Percentiles rank a stretch among this genome's conserved stretches.
Conservation (phyloP, 2,329 filamentous ascomycete species). For the Monosporascus sp. region DNA sequence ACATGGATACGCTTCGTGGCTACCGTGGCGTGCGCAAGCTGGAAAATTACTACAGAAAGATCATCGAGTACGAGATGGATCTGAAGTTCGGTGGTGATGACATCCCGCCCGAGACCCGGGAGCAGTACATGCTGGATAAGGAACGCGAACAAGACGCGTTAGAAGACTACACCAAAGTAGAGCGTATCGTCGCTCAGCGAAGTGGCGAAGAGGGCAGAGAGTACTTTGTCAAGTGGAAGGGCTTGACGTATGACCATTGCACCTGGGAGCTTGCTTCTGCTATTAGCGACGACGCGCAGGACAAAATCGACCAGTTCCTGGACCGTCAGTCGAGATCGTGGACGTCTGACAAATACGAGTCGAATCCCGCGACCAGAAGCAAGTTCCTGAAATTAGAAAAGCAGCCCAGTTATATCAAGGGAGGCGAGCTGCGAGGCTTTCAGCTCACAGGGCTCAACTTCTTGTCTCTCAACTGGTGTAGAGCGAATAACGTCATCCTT, state of each 20-base stretch:
- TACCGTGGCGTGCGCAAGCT: slow-evolving; percentile 82
- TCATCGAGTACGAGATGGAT: slow-evolving; percentile 73
- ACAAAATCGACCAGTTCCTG: slow-evolving; percentile 86
- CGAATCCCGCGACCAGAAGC: slow-evolving; percentile 68
- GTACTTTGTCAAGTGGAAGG: slow-evolving; percentile 97
- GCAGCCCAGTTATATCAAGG: slow-evolving; percentile 80
- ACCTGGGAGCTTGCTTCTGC: slow-evolving; percentile 84
- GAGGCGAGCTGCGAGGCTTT: slow-evolving; percentile 83
- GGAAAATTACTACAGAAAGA: slow-evolving; percentile 90
- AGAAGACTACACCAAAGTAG: slow-evolving; percentile 85
- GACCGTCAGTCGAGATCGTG: slow-evolving; percentile 78
- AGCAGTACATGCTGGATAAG: slow-evolving; percentile 92
- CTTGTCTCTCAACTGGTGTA: slow-evolving; percentile 91
- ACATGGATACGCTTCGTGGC: slow-evolving; percentile 65
- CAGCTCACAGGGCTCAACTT: slow-evolving; percentile 95
- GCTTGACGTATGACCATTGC: slow-evolving; percentile 85
- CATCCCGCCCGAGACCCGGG: slow-evolving; percentile 75
- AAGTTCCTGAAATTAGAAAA: slow-evolving; percentile 68
- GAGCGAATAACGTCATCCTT: slow-evolving; percentile 90
- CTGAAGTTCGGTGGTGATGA: slow-evolving; percentile 70
- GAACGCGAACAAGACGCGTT: slow-evolving; percentile 86
- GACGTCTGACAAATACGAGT: slow-evolving; percentile 72
- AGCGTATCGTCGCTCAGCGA: slow-evolving; percentile 81
- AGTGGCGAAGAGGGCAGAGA: slow-evolving; percentile 76
- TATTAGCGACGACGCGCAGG: slow-evolving; percentile 73